A percentile compares a stretch with the other conserved stretches of the same genome.
phyloP scores from a whole-genome alignment of 169 alveolate species.

The Cryptosporidium sp. region DNA sequence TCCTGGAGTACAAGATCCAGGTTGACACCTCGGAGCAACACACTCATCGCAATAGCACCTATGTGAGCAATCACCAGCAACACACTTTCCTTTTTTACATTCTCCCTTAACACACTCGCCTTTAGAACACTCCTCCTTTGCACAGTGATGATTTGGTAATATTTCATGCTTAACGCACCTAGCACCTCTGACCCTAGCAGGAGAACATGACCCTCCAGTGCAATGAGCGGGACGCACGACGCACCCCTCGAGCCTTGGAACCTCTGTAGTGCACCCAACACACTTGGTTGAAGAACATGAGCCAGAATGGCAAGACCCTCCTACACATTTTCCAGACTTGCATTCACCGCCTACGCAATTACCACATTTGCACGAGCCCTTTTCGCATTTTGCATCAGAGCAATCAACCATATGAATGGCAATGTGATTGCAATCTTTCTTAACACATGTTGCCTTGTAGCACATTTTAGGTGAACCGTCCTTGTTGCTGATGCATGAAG shows the following conservation, averaged over 20 bases:
- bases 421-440: slow-evolving; percentile 48
- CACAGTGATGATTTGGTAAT: slow-evolving; percentile 29
- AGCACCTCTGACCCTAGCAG: slow-evolving; percentile 56
- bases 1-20: slow-evolving; percentile 43
- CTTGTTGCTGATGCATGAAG: slow-evolving; percentile 23
- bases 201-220: slow-evolving; percentile 21
- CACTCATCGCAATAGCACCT: slow-evolving; percentile 22
- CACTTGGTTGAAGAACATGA: slow-evolving; percentile 48
- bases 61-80: background rate
- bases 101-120: slow-evolving; percentile 39
- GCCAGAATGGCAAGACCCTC: slow-evolving; percentile 58
- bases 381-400: slow-evolving; percentile 25
- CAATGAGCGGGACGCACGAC: slow-evolving; percentile 42
- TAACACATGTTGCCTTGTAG: slow-evolving; percentile 45
- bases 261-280: slow-evolving; percentile 71
- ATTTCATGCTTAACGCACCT: slow-evolving; percentile 19
- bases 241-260: slow-evolving; percentile 60
- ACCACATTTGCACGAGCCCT: slow-evolving; percentile 24
- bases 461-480: slow-evolving; percentile 61
- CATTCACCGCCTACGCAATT: slow-evolving; percentile 62
- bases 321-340: slow-evolving; percentile 27
- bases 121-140: slow-evolving; percentile 20
- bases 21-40: slow-evolving; percentile 53
- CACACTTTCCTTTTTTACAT: slow-evolving; percentile 18
- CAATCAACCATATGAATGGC: slow-evolving; percentile 31